Evolutionary conservation across 139 green algal species (phyloP).

Genomic region (Picochlorum sp.): DNA sequence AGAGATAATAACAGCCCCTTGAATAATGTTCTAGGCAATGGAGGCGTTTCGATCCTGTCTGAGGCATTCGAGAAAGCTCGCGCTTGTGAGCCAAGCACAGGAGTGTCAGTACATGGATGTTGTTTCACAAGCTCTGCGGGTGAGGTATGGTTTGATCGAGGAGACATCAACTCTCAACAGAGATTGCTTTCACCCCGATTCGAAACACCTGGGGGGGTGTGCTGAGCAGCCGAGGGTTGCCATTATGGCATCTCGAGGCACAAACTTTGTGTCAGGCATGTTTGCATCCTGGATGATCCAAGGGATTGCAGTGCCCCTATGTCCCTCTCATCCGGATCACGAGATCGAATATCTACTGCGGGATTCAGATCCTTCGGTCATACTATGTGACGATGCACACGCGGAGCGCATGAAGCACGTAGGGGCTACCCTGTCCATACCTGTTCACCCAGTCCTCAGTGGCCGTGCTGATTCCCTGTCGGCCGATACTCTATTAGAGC

Average conservation of each 20-base stretch:
- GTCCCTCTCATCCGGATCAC: constrained; percentile 55
- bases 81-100: neutral
- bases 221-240: constrained; percentile 30
- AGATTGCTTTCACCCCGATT: neutral
- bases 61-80: neutral
- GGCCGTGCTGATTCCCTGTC: neutral
- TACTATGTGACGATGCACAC: constrained; percentile 31
- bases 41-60: neutral
- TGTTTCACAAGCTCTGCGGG: neutral
- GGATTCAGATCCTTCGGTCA: constrained; percentile 48
- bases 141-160: neutral
- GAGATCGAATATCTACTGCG: constrained; percentile 77
- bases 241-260: constrained; percentile 32
- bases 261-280: constrained; percentile 56
- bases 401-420: constrained; percentile 21
- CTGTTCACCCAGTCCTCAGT: neutral
- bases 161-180: neutral
- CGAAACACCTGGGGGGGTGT: neutral
- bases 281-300: constrained; percentile 73
- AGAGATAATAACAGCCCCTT: too few relatives aligned
- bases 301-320: constrained; percentile 77
- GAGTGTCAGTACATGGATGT: neutral
- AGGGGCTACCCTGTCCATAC: neutral
- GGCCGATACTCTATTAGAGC: neutral
- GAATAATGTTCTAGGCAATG: neutral